Evolutionary conservation across 1,139 yeast species (phyloP).

Genomic region (Lizanozyma gosingica): DNA sequence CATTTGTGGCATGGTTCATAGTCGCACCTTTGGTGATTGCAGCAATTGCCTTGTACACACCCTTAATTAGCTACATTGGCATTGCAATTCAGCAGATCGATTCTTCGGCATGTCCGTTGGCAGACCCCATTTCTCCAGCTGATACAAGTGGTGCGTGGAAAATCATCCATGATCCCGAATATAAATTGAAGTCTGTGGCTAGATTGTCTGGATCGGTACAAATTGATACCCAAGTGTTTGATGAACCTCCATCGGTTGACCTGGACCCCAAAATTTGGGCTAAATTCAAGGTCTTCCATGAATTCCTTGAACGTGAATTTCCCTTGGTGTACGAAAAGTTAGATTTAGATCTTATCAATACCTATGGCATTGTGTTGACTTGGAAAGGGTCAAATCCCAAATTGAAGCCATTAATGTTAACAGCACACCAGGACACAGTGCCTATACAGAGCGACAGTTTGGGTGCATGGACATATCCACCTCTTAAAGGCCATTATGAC

Average conservation of each 20-base stretch:
- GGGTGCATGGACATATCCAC: constrained; percentile 58
- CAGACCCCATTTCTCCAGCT: not conserved
- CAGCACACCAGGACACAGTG: constrained; percentile 81
- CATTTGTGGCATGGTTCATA: not conserved
- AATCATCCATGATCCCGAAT: constrained; percentile 25
- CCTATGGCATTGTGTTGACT: constrained; percentile 56
- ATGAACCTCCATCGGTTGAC: constrained; percentile 34
- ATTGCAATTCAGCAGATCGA: not conserved
- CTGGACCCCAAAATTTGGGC: constrained; percentile 29
- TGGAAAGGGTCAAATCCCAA: constrained; percentile 50
- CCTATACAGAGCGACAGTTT: constrained; percentile 60
- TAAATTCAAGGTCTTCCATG: constrained; percentile 45
- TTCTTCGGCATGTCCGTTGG: not conserved
- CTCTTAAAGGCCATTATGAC: constrained; percentile 63
- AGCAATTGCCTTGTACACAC: not conserved
- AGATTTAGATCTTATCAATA: constrained; percentile 49
- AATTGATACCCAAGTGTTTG: constrained; percentile 56
- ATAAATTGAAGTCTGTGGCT: constrained; percentile 28
- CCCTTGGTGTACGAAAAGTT: constrained; percentile 46
- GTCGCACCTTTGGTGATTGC: not conserved
- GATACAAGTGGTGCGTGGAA: not conserved
- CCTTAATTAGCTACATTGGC: not conserved
- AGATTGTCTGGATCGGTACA: constrained; percentile 47
- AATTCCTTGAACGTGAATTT: constrained; percentile 46
- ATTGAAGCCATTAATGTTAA: constrained; percentile 56